Conservation (phyloP, 1,139 yeast species). For the Kurtzmaniella quercitrusa region DNA sequence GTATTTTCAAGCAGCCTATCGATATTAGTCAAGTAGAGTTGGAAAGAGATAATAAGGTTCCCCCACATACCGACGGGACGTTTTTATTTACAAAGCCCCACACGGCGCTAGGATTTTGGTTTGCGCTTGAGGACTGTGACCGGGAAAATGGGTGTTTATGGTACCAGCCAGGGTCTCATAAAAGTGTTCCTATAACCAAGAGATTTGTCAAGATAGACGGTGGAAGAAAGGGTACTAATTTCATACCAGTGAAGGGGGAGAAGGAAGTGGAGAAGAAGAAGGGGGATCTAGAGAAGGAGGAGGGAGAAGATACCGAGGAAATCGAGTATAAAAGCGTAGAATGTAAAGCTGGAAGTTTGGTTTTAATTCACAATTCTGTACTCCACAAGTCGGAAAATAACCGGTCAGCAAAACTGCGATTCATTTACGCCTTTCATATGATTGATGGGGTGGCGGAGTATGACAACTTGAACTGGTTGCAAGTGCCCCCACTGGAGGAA, state of each 20-base stretch:
- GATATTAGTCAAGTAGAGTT: slow-evolving; percentile 7
- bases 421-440: slow-evolving; percentile 76
- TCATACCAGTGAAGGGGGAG: slow-evolving; percentile 26
- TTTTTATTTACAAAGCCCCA: slow-evolving; percentile 71
- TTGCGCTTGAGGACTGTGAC: slow-evolving; percentile 75
- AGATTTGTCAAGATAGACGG: slow-evolving; percentile 57
- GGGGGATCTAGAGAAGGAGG: slow-evolving; percentile 12
- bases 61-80: slow-evolving; percentile 75
- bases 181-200: slow-evolving; percentile 51
- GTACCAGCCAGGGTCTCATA: slow-evolving; percentile 74
- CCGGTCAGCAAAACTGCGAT: slow-evolving; percentile 52
- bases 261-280: slow-evolving; percentile 14
- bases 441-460: slow-evolving; percentile 62
- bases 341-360: slow-evolving; percentile 69
- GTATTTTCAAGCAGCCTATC: slow-evolving; percentile 70
- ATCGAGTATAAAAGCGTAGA: slow-evolving; percentile 47
- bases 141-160: slow-evolving; percentile 64
- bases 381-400: slow-evolving; percentile 70
- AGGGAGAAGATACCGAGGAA: slow-evolving; percentile 18
- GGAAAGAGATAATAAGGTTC: slow-evolving; percentile 64
- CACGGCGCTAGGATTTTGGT: slow-evolving; percentile 77
- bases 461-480: slow-evolving; percentile 71
- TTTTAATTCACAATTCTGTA: slow-evolving; percentile 66
- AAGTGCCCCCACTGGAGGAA: slow-evolving; percentile 55
- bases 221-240: slow-evolving; percentile 50